These are phyloP conservation scores for Diutina neorugosa DNA, from an alignment of 1,139 yeast species.

Conservation along the genomic window DNA sequence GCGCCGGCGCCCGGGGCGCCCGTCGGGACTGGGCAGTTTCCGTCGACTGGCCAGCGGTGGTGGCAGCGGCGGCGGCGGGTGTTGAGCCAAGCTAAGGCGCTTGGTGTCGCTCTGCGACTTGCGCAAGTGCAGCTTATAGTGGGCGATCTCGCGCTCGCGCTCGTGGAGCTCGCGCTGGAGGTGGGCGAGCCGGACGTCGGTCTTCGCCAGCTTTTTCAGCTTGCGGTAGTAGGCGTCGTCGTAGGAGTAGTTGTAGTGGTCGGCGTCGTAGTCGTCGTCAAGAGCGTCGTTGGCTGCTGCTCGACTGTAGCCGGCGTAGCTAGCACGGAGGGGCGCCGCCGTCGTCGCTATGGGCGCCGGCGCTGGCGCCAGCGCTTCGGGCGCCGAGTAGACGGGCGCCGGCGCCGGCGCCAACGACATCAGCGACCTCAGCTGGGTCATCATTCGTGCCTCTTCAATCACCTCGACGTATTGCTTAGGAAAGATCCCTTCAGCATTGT, in stretches of 20 bases:
- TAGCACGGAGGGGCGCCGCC: not conserved
- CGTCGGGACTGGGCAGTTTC: not conserved
- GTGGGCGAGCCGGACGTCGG: not conserved
- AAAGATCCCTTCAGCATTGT: slow-evolving; percentile 73
- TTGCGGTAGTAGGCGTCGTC: slow-evolving; percentile 10
- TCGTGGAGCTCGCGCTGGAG: slow-evolving; percentile 3
- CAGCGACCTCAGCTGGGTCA: not conserved
- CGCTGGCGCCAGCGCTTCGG: not conserved
- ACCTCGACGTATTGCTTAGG: slow-evolving; percentile 73
- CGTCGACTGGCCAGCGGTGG: not conserved
- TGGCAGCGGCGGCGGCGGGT: not conserved
- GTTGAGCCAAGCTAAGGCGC: not conserved
- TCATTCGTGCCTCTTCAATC: not conserved
- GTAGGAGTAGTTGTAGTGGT: slow-evolving; percentile 17
- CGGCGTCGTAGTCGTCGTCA: slow-evolving; percentile 13
- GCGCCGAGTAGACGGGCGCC: too few species aligned
- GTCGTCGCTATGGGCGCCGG: too few species aligned
- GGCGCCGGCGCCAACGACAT: slow-evolving; percentile 9
- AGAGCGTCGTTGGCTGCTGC: slow-evolving; percentile 12
- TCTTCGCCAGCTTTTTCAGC: not conserved
- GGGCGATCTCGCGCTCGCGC: slow-evolving; percentile 21
- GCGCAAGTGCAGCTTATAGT: slow-evolving; percentile 11
- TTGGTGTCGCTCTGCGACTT: not conserved
- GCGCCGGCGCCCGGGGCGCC: not conserved
- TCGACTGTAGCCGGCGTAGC: not conserved